phyloP scores from a whole-genome alignment of 805 yeast genomes.

The Nakazawaea anatomiae region DNA sequence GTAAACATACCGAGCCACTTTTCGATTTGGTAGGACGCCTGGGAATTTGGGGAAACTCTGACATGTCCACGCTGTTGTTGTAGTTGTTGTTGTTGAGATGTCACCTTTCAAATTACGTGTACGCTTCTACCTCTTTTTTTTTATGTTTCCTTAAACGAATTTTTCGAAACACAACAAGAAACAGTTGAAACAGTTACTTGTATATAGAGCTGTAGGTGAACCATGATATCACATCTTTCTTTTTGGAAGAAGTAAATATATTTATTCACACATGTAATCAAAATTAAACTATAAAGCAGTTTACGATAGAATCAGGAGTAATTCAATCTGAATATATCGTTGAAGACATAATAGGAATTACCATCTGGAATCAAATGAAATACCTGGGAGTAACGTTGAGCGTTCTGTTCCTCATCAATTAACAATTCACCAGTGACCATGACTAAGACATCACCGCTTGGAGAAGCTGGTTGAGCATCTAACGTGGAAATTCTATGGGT shows the following conservation, averaged over 20 bases:
- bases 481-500: slow-evolving; percentile 90
- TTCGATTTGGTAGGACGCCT: background rate
- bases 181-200: too few relatives aligned
- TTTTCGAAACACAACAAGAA: too few relatives aligned
- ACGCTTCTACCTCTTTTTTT: background rate
- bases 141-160: background rate
- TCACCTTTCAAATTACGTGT: background rate
- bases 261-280: too few relatives aligned
- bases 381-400: slow-evolving; percentile 96
- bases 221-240: too few relatives aligned
- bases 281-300: background rate
- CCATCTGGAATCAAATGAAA: slow-evolving; percentile 96
- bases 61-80: background rate
- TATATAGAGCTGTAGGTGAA: too few relatives aligned
- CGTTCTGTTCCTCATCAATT: slow-evolving; percentile 89
- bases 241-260: too few relatives aligned
- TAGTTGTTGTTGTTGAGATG: background rate
- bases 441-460: slow-evolving; percentile 87
- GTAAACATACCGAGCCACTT: background rate
- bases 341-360: slow-evolving; percentile 86
- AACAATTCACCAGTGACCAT: slow-evolving; percentile 96
- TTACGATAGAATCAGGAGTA: slow-evolving; percentile 39
- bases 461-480: slow-evolving; percentile 97
- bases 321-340: slow-evolving; percentile 95
- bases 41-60: background rate